Conservation (phyloP, 2,329 filamentous ascomycete genomes). For the Claviceps arundinis region DNA sequence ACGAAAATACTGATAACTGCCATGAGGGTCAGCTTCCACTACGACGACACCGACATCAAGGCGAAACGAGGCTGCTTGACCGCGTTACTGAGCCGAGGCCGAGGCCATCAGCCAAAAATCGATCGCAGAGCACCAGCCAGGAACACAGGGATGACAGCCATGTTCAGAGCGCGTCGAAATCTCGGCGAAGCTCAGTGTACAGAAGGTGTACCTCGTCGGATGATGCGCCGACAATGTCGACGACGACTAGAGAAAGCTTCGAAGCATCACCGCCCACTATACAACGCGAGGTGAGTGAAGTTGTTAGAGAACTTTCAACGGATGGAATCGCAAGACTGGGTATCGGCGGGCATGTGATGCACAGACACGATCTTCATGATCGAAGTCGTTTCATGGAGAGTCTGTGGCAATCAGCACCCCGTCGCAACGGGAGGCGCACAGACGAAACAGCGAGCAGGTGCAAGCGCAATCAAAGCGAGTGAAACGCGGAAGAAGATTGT, state of each 20-base stretch:
- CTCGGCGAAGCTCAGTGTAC: conserved; percentile 14
- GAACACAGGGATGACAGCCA: conserved; percentile 11
- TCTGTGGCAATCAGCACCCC: not conserved
- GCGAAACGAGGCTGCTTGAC: not conserved
- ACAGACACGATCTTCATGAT: not conserved
- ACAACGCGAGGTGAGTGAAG: conserved; percentile 40
- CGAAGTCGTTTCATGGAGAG: not conserved
- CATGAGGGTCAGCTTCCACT: not conserved
- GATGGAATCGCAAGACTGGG: not conserved
- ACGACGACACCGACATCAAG: not conserved
- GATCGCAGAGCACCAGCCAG: conserved; percentile 10
- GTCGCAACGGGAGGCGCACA: not conserved
- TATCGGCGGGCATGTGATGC: not conserved
- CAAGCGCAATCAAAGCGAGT: not conserved
- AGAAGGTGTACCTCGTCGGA: conserved; percentile 8
- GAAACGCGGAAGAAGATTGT: not conserved
- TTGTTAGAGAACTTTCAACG: not conserved
- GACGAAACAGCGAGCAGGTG: not conserved
- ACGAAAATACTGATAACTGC: not conserved
- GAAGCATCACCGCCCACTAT: conserved; percentile 41
- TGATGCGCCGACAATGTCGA: conserved; percentile 15
- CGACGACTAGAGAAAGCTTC: conserved; percentile 27
- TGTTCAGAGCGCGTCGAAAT: conserved; percentile 9
- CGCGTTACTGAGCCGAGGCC: not conserved
- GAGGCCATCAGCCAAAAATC: conserved; percentile 6